Base-by-base conservation (phyloP, 139 green algal species). In the Auxenochlorella pyrenoidosa region DNA sequence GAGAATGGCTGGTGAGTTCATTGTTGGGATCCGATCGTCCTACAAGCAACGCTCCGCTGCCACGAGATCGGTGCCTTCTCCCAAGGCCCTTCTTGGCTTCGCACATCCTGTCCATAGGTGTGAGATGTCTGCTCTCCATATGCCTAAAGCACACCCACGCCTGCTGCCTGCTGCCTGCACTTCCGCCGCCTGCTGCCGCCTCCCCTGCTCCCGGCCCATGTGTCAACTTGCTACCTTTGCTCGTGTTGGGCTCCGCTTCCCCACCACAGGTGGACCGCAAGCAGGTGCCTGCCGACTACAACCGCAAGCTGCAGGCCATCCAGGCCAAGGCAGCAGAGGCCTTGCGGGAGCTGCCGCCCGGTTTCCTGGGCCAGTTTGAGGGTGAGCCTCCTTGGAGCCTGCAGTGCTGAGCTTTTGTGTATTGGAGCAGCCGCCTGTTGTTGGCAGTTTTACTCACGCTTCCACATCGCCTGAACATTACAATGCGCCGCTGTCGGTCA, bases 201-300 rank as follows among this genome's bases (percentile, higher is more conserved):
- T 71, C 3, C 65, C 65, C 16, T 12, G 28, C 5, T n/a, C n/a
- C n/a, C n/a, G n/a, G n/a, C n/a, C n/a, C n/a, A n/a, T n/a, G n/a
- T 47, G 47, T n/a, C 15, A 2, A 18, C 38, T 32, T 32, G 28
- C 5, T 36, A 54, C 71, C 21, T 51, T n/a, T 78, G 34, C 34
- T 10, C n/a, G 19, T 6, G 0, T 3, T 24, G 40, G 26, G 3
- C 30, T 30, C 6, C 26, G 26, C 28, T 5, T 28, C 5, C 43
- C 41, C 22, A 18, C 21, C 79, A 26, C 88, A 97, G 94, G 89
- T 95, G 2, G 89, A 91, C 41, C 86, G 94, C 5, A 92, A 95
- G 85, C 94, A 96, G 85, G 87, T 98, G 40, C 83, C 94, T 3
- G 66, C 84, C 10, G 95, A 97, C 83, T 98, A 94, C 95, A 90